Evolutionary conservation across 2,329 filamentous ascomycete genomes (phyloP).

Genomic region (Curvularia hawaiiensis): DNA sequence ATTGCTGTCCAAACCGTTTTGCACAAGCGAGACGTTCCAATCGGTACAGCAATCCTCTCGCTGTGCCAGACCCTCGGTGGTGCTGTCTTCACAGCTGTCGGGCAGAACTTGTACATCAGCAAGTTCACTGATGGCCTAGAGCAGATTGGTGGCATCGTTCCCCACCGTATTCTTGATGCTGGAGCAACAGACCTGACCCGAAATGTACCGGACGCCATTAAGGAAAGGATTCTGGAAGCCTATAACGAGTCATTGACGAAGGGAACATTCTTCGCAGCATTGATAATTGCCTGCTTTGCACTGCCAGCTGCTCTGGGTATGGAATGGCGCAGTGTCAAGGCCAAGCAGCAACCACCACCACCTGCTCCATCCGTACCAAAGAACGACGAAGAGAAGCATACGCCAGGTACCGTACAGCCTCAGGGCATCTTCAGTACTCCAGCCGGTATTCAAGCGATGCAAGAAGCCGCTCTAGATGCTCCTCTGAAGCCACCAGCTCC

Average conservation of each 20-base stretch:
- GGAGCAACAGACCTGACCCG: conserved; percentile 64
- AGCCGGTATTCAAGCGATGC: neutral
- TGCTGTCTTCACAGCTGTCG: conserved; percentile 53
- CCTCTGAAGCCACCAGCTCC: conserved; percentile 15
- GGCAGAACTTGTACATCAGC: conserved; percentile 54
- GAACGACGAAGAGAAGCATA: conserved; percentile 20
- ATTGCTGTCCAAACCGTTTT: conserved; percentile 53
- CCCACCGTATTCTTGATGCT: conserved; percentile 46
- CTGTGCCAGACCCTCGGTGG: conserved; percentile 53
- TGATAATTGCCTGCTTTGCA: conserved; percentile 60
- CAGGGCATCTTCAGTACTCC: conserved; percentile 8
- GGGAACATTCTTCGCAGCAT: conserved; percentile 61
- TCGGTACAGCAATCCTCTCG: conserved; percentile 52
- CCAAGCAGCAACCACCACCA: conserved; percentile 24
- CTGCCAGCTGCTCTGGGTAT: conserved; percentile 61
- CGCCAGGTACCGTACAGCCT: neutral
- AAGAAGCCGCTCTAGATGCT: conserved; percentile 1
- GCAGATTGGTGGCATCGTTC: conserved; percentile 46
- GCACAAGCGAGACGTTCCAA: conserved; percentile 48
- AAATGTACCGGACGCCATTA: conserved; percentile 21
- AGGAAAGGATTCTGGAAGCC: conserved; percentile 26
- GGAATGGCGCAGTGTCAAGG: conserved; percentile 71
- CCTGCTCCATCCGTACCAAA: neutral
- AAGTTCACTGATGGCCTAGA: conserved; percentile 46
- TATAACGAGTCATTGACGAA: conserved; percentile 40